Evolutionary conservation across 1,284 basidiomycete species (phyloP).

Genomic region (Rhodotorula sp.): DNA sequence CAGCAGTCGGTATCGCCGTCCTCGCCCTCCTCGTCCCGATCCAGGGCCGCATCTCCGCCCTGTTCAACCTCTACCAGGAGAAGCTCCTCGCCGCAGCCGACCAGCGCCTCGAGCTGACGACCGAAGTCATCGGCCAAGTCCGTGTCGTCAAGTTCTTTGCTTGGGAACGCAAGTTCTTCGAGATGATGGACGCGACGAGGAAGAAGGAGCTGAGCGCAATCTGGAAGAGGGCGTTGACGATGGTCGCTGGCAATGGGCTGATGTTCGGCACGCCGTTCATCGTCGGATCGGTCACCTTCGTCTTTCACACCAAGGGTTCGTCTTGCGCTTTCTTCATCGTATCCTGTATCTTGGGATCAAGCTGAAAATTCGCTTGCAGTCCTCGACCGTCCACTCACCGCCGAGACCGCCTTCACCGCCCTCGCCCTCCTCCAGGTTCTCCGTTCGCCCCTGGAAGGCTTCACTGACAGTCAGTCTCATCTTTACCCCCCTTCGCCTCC

Average conservation of each 20-base stretch:
- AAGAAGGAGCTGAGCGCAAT: slow-evolving; percentile 54
- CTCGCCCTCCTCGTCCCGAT: slow-evolving; percentile 52
- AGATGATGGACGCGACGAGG: slow-evolving; percentile 54
- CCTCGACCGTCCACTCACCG: slow-evolving; percentile 48
- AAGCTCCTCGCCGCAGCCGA: slow-evolving; percentile 56
- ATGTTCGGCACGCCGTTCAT: slow-evolving; percentile 46
- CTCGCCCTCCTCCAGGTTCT: slow-evolving; percentile 58
- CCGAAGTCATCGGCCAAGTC: slow-evolving; percentile 58
- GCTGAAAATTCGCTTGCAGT: slow-evolving; percentile 25
- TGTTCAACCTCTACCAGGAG: slow-evolving; percentile 54
- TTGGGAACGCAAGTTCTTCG: slow-evolving; percentile 54
- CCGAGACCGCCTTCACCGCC: slow-evolving; percentile 55
- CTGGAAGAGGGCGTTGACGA: slow-evolving; percentile 50
- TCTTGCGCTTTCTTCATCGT: no score
- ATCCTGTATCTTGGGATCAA: accelerated
- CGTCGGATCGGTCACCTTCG: slow-evolving; percentile 40
- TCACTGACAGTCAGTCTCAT: slow-evolving; percentile 35
- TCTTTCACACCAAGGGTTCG: slow-evolving; percentile 49
- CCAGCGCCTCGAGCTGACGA: slow-evolving; percentile 55
- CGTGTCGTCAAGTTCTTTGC: slow-evolving; percentile 51
- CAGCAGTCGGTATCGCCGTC: slow-evolving; percentile 52
- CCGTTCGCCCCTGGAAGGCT: slow-evolving; percentile 47
- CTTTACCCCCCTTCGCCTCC: neutral
- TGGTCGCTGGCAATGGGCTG: slow-evolving; percentile 45
- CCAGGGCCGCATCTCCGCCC: slow-evolving; percentile 50